Evolutionary conservation across 1,284 basidiomycete genomes (phyloP).

Genomic region (Coriolopsis trogii): DNA sequence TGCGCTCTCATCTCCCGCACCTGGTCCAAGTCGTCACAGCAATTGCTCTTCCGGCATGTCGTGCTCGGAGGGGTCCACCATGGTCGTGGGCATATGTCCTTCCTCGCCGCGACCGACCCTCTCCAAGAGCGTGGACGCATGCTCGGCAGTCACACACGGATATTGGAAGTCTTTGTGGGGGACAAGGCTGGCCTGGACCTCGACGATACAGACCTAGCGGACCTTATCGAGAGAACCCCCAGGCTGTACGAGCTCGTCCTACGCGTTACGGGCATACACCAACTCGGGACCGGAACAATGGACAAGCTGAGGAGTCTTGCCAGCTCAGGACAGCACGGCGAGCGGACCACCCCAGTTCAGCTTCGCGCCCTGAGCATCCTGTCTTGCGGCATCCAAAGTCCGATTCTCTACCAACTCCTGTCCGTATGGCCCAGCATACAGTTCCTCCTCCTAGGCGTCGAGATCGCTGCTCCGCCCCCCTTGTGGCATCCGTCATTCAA

Average conservation of each 20-base stretch:
- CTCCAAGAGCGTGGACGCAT: slow-evolving; percentile 9
- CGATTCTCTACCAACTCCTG: slow-evolving; percentile 47
- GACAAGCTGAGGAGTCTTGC: slow-evolving; percentile 27
- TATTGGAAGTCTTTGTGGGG: slow-evolving; percentile 24
- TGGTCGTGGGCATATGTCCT: slow-evolving; percentile 5
- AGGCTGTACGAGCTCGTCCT: slow-evolving; percentile 44
- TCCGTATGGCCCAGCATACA: slow-evolving; percentile 41
- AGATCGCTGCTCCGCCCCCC: slow-evolving; percentile 40
- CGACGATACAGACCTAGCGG: slow-evolving; percentile 23
- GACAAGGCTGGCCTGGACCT: slow-evolving; percentile 5
- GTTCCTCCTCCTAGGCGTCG: slow-evolving; percentile 44
- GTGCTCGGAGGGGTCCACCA: slow-evolving; percentile 3
- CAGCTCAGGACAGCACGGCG: neutral
- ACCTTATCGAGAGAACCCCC: slow-evolving; percentile 36
- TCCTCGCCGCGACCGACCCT: slow-evolving; percentile 16
- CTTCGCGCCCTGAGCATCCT: slow-evolving; percentile 44
- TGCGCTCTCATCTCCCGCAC: slow-evolving; percentile 40
- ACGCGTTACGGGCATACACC: slow-evolving; percentile 32
- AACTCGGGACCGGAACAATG: slow-evolving; percentile 31
- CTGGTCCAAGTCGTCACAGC: slow-evolving; percentile 45
- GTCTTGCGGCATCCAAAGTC: slow-evolving; percentile 45
- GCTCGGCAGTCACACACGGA: slow-evolving; percentile 25
- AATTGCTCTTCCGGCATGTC: slow-evolving; percentile 42
- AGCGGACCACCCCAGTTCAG: slow-evolving; percentile 5
- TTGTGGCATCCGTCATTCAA: slow-evolving; percentile 19